phyloP scores from a whole-genome alignment of 176 grass and related monocot genomes.

The Ensete glaucum region DNA sequence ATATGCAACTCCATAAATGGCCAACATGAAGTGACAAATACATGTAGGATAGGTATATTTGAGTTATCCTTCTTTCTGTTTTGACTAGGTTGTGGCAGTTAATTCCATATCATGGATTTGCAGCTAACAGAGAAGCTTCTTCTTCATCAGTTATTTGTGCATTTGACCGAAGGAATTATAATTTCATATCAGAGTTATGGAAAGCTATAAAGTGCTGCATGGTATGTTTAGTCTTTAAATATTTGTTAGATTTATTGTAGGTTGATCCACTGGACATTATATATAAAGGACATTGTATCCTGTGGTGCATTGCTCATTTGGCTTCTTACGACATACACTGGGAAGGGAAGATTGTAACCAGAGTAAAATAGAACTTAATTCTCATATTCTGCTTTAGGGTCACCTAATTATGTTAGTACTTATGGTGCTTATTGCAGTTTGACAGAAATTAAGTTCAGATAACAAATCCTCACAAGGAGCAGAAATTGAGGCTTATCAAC shows the following conservation, averaged over 20 bases:
- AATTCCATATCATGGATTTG: not conserved
- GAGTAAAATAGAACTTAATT: not conserved
- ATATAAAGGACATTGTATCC: not conserved
- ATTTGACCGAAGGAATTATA: constrained; percentile 23
- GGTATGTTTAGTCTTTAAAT: constrained; percentile 17
- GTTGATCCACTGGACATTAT: not conserved
- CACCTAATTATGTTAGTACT: not conserved
- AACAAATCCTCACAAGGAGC: too few relatives aligned
- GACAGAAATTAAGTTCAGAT: not conserved
- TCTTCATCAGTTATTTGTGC: constrained; percentile 28
- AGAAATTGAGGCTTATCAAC: too few relatives aligned
- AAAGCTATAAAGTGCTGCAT: constrained; percentile 29
- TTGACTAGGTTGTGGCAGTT: not conserved
- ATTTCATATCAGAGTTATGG: constrained; percentile 29
- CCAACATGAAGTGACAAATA: constrained; percentile 19
- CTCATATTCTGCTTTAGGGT: not conserved
- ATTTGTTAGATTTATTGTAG: not conserved
- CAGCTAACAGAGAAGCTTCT: constrained; percentile 22
- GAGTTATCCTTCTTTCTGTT: not conserved
- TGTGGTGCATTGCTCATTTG: not conserved
- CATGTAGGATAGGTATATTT: constrained; percentile 9
- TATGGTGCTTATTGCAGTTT: not conserved
- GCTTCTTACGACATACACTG: not conserved
- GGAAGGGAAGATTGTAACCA: not conserved
- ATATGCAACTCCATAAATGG: constrained; percentile 8